Conservation (phyloP, 1,284 basidiomycete species). For the Golubevia pallescens region DNA sequence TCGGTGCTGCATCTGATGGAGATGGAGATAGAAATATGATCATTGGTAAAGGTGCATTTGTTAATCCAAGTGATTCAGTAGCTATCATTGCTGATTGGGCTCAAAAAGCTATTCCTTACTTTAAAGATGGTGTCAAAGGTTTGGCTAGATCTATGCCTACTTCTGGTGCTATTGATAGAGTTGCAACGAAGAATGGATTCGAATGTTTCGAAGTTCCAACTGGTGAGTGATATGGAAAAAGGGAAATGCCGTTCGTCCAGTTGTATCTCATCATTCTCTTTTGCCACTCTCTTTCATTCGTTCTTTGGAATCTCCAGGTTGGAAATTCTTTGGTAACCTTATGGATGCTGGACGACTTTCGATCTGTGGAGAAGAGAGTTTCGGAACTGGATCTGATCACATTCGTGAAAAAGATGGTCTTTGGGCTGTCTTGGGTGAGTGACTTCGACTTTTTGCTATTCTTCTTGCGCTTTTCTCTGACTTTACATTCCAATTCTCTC, state of each 20-base stretch:
- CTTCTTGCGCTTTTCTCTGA: too few relatives aligned
- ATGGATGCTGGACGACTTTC: constrained; percentile 98
- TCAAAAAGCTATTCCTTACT: constrained; percentile 92
- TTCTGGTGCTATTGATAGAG: constrained; percentile 92
- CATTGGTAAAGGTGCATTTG: constrained; percentile 96
- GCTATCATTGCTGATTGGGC: constrained; percentile 98
- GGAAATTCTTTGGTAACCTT: constrained; percentile 99
- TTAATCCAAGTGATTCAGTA: constrained; percentile 94
- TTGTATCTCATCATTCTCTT: too few relatives aligned
- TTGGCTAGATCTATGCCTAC: constrained; percentile 97
- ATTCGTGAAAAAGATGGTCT: constrained; percentile 99
- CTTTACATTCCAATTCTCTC: neutral
- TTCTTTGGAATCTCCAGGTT: constrained; percentile 59
- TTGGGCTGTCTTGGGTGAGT: constrained; percentile 88
- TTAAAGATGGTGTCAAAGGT: constrained; percentile 88
- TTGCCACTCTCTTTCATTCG: constrained; percentile 6
- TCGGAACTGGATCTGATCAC: constrained; percentile 99
- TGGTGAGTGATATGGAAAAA: constrained; percentile 68
- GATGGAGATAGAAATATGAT: constrained; percentile 99
- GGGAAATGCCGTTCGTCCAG: too few relatives aligned
- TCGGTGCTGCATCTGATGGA: constrained; percentile 95
- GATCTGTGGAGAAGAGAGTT: constrained; percentile 98
- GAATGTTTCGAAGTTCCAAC: constrained; percentile 97
- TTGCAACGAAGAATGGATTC: constrained; percentile 90
- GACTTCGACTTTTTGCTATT: constrained; percentile 4